Evolutionary conservation across 495 filamentous ascomycete species (phyloP), one percentile per base, ranked within the genome.

Genomic region (Tetracladium setigerum): DNA sequence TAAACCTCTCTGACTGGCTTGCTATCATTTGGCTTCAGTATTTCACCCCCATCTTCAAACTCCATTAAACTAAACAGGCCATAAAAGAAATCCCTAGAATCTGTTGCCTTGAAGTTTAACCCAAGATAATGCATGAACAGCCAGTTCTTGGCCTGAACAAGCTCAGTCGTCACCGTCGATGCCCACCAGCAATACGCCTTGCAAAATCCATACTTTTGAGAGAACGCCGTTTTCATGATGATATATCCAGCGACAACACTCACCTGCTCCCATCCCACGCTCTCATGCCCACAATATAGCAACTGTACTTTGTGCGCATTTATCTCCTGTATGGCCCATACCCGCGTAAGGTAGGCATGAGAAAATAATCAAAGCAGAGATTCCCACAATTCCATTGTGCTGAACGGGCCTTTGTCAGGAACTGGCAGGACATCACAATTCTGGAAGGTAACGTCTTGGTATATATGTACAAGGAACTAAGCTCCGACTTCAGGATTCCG

Each of bases 1-100:
- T 57, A 50, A 15, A 54, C 50, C 38, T 57, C 54, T 31, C 30
- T 30, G 15, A 34, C 32, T 44, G 50, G 39, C 54, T 57, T 57
- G 34, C 22, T 45, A 33, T 57, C 53, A 38, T 53, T 43, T 32
- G 43, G 44, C 36, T 49, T 19, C 13, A 56, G 41, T 33, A 47
- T 27, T 44, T 41, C 38, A 30, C 31, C 43, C 11, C 44, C 53
- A 18, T 46, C 36, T 18, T 16, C 35, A 24, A 55, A 16, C 12
- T 52, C 35, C 34, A 51, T 55, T 41, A 52, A n/a, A 16, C 41
- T 47, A 18, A 40, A 31, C 32, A 55, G 52, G 34, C 52, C 40
- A 41, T 55, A 55, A 17, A 55, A 52, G 22, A 41, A 33, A 52
- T 52, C 48, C 38, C 47, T 40, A 17, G 22, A 17, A 47, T 55